Evolutionary conservation across 2,329 filamentous ascomycete species (phyloP), one percentile per base, ranked within the genome.

Genomic region (Dryadomyces quercus-mongolicae): DNA sequence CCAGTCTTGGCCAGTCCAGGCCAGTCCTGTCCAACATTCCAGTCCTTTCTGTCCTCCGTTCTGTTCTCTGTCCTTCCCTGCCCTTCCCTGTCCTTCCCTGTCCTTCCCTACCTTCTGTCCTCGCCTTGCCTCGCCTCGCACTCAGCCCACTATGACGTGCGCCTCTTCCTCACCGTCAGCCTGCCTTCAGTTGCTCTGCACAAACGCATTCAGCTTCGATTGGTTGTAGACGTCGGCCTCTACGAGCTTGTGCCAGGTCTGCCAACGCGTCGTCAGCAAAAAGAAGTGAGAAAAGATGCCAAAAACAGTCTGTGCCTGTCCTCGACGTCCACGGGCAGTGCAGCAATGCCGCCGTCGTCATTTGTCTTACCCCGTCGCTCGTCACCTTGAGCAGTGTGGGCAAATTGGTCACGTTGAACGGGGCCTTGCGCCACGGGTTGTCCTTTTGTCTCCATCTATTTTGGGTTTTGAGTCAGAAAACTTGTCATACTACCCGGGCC

Each of bases 351-450:
- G 25, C 25, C 25, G 25, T 31, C 25, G 25, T 31, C 25, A 31
- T 15, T 16, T 8, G 7, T 10, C 51, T 42, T 34, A 53, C 51
- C 36, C 51, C 51, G 21, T 53, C 44, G 34, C 31, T 18, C 9
- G 51, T 53, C 44, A 53, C 51, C 34, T 48, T 53, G 51, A 53
- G 44, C 44, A 53, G 51, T 20, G 51, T 53, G 15, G 51, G 51
- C 20, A 53, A 44, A 34, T 53, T 47, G 7, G 51, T 53, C 43
- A 53, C 51, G 34, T 48, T n/a, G 16, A 48, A 53, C 3, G 51
- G 51, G 1, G 44, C 51, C 36, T 53, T 20, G 20, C 51, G 51
- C 45, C 45, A 53, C 44, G 51, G 44, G 34, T 53, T 53, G 44
- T 42, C 44, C 21, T 13, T 2, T 20, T 38, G 9, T 34, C 51